phyloP scores from a whole-genome alignment of 2,329 filamentous ascomycete species.

The Neophaeococcomyces aloes region DNA sequence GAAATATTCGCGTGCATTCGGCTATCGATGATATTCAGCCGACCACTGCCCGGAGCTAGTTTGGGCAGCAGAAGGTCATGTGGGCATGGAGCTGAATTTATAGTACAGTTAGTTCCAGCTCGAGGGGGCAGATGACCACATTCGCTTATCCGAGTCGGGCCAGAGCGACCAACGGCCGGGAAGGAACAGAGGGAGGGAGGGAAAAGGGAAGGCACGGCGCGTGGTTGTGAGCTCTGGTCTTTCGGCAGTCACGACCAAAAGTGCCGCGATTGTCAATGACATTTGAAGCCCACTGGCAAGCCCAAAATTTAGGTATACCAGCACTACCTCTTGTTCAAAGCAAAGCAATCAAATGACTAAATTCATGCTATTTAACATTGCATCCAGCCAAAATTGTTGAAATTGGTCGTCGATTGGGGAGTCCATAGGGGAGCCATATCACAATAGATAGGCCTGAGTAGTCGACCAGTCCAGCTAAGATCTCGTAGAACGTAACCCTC shows the following conservation, averaged over 20 bases:
- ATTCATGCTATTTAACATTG: background rate
- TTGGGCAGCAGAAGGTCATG: slow-evolving; percentile 1
- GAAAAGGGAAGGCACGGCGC: background rate
- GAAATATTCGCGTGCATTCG: too few relatives aligned
- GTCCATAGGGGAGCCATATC: background rate
- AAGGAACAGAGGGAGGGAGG: background rate
- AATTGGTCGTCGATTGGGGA: background rate
- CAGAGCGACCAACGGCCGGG: slow-evolving; percentile 5
- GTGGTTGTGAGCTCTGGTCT: too few relatives aligned
- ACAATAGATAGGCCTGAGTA: background rate
- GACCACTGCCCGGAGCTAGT: background rate
- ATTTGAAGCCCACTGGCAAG: too few relatives aligned
- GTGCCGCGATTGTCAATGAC: too few relatives aligned
- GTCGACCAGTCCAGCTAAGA: background rate
- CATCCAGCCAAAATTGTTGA: slow-evolving; percentile 2
- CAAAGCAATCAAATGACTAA: background rate
- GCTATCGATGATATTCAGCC: too few relatives aligned
- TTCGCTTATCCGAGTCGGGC: background rate
- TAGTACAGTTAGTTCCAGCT: background rate
- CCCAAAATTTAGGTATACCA: background rate
- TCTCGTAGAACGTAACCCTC: background rate
- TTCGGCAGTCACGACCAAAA: too few relatives aligned
- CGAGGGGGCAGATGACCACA: slow-evolving; percentile 2
- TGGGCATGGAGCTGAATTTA: slow-evolving; percentile 5
- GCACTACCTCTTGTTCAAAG: background rate